Evolutionary conservation across 2,329 filamentous ascomycete genomes (phyloP).

Genomic region (Trichoderma brevicompactum): DNA sequence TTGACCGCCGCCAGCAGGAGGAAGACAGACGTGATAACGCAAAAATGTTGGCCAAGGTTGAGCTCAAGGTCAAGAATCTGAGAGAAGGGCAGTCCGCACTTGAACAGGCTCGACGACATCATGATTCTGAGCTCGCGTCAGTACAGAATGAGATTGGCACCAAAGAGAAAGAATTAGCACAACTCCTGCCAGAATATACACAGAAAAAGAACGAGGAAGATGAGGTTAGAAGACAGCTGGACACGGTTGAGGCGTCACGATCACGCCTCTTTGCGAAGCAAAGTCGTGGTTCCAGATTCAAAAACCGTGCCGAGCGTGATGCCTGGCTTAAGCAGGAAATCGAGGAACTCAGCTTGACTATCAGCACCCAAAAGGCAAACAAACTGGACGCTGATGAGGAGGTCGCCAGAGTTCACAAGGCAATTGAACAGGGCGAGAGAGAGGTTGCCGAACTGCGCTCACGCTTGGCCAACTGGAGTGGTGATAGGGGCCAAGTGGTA

Average conservation of each 20-base stretch:
- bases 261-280: conserved; percentile 90
- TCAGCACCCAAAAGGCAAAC: conserved; percentile 82
- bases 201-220: conserved; percentile 74
- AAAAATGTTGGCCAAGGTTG: conserved; percentile 79
- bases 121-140: conserved; percentile 71
- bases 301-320: conserved; percentile 86
- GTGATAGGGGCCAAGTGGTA: conserved; percentile 71
- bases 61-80: conserved; percentile 81
- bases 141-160: conserved; percentile 74
- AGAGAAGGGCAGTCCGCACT: conserved; percentile 80
- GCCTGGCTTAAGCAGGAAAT: conserved; percentile 81
- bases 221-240: conserved; percentile 70
- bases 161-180: conserved; percentile 75
- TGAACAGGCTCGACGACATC: conserved; percentile 71
- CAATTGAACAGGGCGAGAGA: conserved; percentile 72
- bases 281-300: conserved; percentile 83
- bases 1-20: conserved; percentile 86
- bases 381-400: conserved; percentile 84
- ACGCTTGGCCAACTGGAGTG: conserved; percentile 78
- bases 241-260: conserved; percentile 73
- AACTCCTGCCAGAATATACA: conserved; percentile 77
- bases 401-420: conserved; percentile 69
- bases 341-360: conserved; percentile 73
- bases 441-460: conserved; percentile 73
- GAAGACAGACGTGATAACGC: conserved; percentile 85